Percentiles rank a stretch among this genome's conserved stretches.
These are phyloP conservation scores for Astraeus odoratus DNA, from an alignment of 768 basidiomycete species.

Conservation along the genomic window DNA sequence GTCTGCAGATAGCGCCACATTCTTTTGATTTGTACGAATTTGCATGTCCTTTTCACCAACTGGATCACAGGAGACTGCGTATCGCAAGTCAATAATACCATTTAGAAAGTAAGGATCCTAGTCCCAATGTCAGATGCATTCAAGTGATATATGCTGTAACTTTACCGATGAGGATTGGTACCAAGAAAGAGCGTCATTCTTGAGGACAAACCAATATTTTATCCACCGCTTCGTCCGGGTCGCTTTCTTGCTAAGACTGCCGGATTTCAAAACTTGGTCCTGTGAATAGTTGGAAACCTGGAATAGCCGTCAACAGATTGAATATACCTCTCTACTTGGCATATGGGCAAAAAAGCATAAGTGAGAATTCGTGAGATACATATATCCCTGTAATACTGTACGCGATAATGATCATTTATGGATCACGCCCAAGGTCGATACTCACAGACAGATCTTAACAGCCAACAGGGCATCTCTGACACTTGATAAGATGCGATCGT, in stretches of 20 bases:
- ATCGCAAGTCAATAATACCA: slow-evolving; percentile 92
- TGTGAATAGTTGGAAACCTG: slow-evolving; percentile 29
- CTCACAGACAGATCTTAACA: slow-evolving; percentile 84
- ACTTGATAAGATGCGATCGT: slow-evolving; percentile 3
- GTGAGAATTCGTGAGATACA: slow-evolving; percentile 91
- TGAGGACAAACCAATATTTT: slow-evolving; percentile 94
- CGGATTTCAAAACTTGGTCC: slow-evolving; percentile 93
- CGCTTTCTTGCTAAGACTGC: slow-evolving; percentile 81
- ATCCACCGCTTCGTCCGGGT: slow-evolving; percentile 87
- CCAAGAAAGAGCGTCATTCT: slow-evolving; percentile 96
- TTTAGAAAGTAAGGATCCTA: slow-evolving; percentile 98
- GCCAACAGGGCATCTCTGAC: slow-evolving; percentile 90
- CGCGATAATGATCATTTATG: neutral
- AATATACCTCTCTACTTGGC: slow-evolving; percentile 75
- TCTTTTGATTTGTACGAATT: slow-evolving; percentile 76
- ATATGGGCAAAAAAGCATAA: slow-evolving; percentile 96
- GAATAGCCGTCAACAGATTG: neutral
- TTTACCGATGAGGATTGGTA: slow-evolving; percentile 86
- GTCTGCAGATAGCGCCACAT: slow-evolving; percentile 64
- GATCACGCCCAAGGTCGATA: slow-evolving; percentile 13
- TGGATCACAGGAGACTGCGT: slow-evolving; percentile 85
- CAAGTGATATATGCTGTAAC: slow-evolving; percentile 11
- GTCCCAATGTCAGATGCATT: slow-evolving; percentile 2
- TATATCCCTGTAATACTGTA: slow-evolving; percentile 90
- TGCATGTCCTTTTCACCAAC: slow-evolving; percentile 73